phyloP scores from a whole-genome alignment of 2,329 filamentous ascomycete species.

The Scedosporium apiospermum region DNA sequence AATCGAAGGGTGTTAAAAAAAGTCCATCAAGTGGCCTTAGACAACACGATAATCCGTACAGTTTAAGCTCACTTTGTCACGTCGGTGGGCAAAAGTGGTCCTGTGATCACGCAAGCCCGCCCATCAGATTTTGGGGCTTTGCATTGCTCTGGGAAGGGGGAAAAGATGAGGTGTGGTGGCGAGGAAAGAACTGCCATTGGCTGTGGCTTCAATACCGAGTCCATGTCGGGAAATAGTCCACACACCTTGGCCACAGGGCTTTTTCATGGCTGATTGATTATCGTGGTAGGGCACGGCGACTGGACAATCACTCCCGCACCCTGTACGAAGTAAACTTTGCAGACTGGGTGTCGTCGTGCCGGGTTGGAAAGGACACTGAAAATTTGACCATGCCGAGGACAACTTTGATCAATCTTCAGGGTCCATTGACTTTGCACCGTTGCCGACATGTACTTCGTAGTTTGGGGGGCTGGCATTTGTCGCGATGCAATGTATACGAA shows the following conservation, averaged over 20 bases:
- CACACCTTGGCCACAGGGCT: background rate
- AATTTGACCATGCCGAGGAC: no score
- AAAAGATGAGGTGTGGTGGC: background rate
- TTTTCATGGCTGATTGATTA: no score
- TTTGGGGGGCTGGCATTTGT: no score
- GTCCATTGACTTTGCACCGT: no score
- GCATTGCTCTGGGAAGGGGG: constrained; percentile 1
- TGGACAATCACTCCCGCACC: no score
- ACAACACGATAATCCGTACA: background rate
- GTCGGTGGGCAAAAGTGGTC: constrained; percentile 4
- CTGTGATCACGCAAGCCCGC: constrained; percentile 4
- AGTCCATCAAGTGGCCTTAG: background rate
- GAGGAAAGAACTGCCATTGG: background rate
- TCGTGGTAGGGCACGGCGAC: no score
- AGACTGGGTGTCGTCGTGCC: no score
- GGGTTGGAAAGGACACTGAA: no score
- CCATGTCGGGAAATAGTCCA: background rate
- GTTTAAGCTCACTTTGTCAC: background rate
- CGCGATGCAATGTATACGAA: no score
- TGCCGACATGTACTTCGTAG: no score
- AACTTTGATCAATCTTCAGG: no score
- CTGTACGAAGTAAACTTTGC: no score
- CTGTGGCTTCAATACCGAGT: background rate
- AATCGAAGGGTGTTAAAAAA: background rate
- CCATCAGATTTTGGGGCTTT: background rate